Conservation (phyloP, 2,329 filamentous ascomycete species). For the Didymella glomerata region DNA sequence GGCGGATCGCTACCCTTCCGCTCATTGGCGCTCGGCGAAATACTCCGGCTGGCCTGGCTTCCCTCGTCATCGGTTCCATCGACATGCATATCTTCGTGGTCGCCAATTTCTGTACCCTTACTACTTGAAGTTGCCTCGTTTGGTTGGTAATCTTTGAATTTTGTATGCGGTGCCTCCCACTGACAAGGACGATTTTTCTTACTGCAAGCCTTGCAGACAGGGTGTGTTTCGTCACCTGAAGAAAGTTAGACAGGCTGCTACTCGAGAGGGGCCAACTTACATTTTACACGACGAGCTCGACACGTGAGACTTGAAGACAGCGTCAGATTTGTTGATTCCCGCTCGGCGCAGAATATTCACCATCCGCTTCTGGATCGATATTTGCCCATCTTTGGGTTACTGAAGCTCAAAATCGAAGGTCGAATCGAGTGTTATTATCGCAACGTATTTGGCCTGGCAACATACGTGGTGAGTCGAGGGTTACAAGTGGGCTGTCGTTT, state of each 20-base stretch:
- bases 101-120: slow-evolving; percentile 19
- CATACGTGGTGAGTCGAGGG: neutral
- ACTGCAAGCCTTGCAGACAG: slow-evolving; percentile 42
- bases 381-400: slow-evolving; percentile 34
- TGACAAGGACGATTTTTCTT: slow-evolving; percentile 45
- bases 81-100: slow-evolving; percentile 26
- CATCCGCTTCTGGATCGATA: slow-evolving; percentile 45
- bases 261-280: slow-evolving; percentile 22
- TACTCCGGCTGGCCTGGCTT: slow-evolving; percentile 25
- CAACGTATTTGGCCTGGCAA: neutral
- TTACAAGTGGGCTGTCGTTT: slow-evolving; percentile 5
- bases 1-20: neutral
- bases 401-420: slow-evolving; percentile 8
- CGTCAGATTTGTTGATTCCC: slow-evolving; percentile 10
- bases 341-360: slow-evolving; percentile 28
- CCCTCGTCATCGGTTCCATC: slow-evolving; percentile 26
- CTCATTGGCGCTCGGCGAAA: slow-evolving; percentile 27
- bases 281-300: slow-evolving; percentile 45
- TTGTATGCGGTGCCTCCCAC: slow-evolving; percentile 41
- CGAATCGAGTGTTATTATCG: slow-evolving; percentile 20
- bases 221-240: slow-evolving; percentile 42
- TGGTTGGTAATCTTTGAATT: slow-evolving; percentile 41
- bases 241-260: neutral
- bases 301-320: slow-evolving; percentile 37
- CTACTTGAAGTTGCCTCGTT: slow-evolving; percentile 28